Evolutionary conservation across 345 rosid genomes (phyloP).

Genomic region (Acer negundo): DNA sequence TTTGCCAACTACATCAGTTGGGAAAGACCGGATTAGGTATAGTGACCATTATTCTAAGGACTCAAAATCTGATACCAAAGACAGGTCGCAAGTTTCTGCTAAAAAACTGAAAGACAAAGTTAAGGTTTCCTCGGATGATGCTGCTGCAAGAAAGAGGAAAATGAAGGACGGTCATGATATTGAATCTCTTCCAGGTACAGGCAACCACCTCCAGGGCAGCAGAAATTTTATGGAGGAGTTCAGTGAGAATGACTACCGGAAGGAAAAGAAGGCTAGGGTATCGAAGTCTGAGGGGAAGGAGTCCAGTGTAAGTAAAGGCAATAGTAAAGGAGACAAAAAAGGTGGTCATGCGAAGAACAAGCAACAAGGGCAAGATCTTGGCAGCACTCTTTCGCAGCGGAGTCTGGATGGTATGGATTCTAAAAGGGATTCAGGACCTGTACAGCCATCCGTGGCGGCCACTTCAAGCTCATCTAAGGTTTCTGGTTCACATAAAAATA

Average conservation of each 20-base stretch:
- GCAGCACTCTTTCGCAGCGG: conserved; percentile 39
- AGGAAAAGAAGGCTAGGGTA: conserved; percentile 60
- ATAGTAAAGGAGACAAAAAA: conserved; percentile 54
- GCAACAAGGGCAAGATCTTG: conserved; percentile 36
- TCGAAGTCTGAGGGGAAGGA: conserved; percentile 63
- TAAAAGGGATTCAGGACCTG: conserved; percentile 53
- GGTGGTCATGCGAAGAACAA: conserved; percentile 42
- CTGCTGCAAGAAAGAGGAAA: conserved; percentile 57
- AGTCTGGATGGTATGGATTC: conserved; percentile 50
- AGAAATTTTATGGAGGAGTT: conserved; percentile 42
- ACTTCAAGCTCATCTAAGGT: conserved; percentile 95
- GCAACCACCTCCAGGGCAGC: conserved; percentile 36
- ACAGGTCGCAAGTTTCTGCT: conserved; percentile 37
- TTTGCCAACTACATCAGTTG: conserved; percentile 41
- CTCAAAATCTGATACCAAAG: conserved; percentile 39
- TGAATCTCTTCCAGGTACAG: conserved; percentile 27
- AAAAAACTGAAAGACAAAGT: conserved; percentile 47
- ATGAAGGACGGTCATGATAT: conserved; percentile 43
- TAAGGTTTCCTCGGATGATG: conserved; percentile 37
- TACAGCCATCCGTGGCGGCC: conserved; percentile 60
- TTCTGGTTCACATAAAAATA: conserved; percentile 76
- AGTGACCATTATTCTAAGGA: conserved; percentile 40
- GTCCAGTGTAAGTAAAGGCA: conserved; percentile 54
- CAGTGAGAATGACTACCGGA: conserved; percentile 55
- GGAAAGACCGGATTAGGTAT: conserved; percentile 46